Base-by-base conservation (phyloP, 495 filamentous ascomycete genomes). In the Mytilinidion resinicola region DNA sequence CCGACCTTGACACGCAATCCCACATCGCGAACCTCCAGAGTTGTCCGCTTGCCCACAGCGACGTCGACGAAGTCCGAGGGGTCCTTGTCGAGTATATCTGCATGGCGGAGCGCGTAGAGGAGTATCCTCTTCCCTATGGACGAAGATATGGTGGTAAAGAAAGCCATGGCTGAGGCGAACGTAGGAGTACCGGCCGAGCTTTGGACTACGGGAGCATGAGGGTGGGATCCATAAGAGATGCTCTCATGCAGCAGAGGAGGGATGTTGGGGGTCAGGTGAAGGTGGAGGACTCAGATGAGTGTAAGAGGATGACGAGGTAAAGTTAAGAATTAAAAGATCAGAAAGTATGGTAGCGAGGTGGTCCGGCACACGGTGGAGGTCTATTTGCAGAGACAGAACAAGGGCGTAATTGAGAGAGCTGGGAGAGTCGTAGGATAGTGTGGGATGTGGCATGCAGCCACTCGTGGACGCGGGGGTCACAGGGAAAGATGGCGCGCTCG, bases 61-160 rank as follows among this genome's bases (percentile, higher is more conserved):
- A 66, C 49, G 41, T 53, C 56, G 47, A 66, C 88, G 30, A 86
- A 76, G 61, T 95, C 87, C 39, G 95, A 67, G 2, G 85, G 83
- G 64, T 91, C 82, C 30, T 85, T 85, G 64, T 96, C 91, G 25
- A 96, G 78, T 25, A 95, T 71, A 53, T 91, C 89, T 41, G 92
- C 72, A 55, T 86, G 83, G 4, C 86, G 87, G 30, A 96, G 74
- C 21, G 83, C 88, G 71, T 90, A 95, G 60, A 86, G 84, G 47
- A 96, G 49, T 19, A 67, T 49, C 52, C 85, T 82, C 77, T 91
- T 91, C 73, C 89, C 87, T 73, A 93, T 83, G 63, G 82, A 86
- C 38, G 86, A 89, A 46, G 87, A 83, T 67, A 87, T 72, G 34
- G 44, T 48, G 14, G 56, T 33, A 68, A 93, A 86, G 66, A 78